These are phyloP conservation scores for Thielaviopsis ethacetica DNA, from an alignment of 2,329 filamentous ascomycete species.

Conservation along the genomic window DNA sequence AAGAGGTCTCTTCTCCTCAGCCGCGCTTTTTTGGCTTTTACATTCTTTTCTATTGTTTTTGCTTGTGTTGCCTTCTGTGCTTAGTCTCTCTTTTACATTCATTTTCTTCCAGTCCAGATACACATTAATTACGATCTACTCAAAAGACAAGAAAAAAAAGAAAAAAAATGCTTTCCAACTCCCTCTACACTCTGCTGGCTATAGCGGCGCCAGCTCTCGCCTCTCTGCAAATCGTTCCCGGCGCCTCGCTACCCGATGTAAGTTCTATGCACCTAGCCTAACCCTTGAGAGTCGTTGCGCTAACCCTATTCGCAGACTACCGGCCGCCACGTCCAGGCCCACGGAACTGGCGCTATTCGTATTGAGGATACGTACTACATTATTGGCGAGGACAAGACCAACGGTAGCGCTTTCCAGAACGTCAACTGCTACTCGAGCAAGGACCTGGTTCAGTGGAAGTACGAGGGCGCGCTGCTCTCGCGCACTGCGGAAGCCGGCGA, in stretches of 20 bases:
- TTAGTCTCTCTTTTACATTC: background rate
- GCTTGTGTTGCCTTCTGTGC: background rate
- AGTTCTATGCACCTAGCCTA: slow-evolving; percentile 9
- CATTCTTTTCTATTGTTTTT: background rate
- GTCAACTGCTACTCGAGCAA: slow-evolving; percentile 51
- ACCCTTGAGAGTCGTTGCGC: background rate
- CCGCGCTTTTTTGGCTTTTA: background rate
- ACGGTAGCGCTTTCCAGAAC: slow-evolving; percentile 43
- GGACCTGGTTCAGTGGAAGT: slow-evolving; percentile 48
- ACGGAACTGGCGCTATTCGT: slow-evolving; percentile 47
- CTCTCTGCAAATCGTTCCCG: slow-evolving; percentile 24
- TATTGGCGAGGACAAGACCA: slow-evolving; percentile 53
- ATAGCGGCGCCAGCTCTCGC: slow-evolving; percentile 11
- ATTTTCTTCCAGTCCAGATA: background rate
- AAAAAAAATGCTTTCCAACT: slow-evolving; percentile 1
- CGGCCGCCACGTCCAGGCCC: slow-evolving; percentile 46
- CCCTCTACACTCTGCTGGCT: background rate
- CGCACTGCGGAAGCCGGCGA: slow-evolving; percentile 33
- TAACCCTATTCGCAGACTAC: slow-evolving; percentile 20
- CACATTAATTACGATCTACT: background rate
- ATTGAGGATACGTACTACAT: slow-evolving; percentile 45
- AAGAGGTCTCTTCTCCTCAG: too few species aligned
- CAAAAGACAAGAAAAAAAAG: background rate
- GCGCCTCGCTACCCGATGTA: slow-evolving; percentile 30
- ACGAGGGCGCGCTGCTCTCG: slow-evolving; percentile 41